Conservation (phyloP, 768 basidiomycete genomes). For the Tylopilus rubrobrunneus region DNA sequence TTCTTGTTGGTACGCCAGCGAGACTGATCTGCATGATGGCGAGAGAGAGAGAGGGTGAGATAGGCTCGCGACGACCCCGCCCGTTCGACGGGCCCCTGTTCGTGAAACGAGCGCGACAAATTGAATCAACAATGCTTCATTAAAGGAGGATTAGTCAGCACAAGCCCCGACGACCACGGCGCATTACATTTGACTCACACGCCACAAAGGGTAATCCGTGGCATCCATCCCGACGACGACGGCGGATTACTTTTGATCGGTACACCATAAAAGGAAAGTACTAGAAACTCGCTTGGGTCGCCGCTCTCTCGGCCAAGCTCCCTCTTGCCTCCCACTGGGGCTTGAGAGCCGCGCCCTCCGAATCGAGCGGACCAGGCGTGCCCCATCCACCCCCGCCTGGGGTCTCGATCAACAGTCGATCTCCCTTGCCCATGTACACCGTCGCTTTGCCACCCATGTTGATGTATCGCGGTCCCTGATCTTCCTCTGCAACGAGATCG, state of each 20-base stretch:
- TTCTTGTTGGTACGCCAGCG: constrained; percentile 1
- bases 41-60: neutral
- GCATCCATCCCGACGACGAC: neutral
- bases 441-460: constrained; percentile 91
- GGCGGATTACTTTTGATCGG: neutral
- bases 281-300: no score
- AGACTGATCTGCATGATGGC: constrained; percentile 8
- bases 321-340: no score
- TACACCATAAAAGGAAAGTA: no score
- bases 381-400: constrained; percentile 94
- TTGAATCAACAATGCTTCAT: neutral
- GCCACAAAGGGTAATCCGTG: neutral
- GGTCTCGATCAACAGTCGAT: constrained; percentile 76
- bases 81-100: neutral
- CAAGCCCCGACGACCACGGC: neutral
- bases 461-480: constrained; percentile 50
- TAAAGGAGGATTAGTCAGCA: neutral
- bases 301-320: no score
- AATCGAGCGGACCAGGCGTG: neutral
- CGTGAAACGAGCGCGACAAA: neutral
- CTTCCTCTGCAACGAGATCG: constrained; percentile 46
- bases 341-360: neutral
- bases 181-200: neutral
- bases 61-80: neutral
- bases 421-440: constrained; percentile 85